Percentiles rank a stretch among this genome's conserved stretches.
Conservation (phyloP, 2,329 filamentous ascomycete genomes). For the Aspergillus aculeatus region DNA sequence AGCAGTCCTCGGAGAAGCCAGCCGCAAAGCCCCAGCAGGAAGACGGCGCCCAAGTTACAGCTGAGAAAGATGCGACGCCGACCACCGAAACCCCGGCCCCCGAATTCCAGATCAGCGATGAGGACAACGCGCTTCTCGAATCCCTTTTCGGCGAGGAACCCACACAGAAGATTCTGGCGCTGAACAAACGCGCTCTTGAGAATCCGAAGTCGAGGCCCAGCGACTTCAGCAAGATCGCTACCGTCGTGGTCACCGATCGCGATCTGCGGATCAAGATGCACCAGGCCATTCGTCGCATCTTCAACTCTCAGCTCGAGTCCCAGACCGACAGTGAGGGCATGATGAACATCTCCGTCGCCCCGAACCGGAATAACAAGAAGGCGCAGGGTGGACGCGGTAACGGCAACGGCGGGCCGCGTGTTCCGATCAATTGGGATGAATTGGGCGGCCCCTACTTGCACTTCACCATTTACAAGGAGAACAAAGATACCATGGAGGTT, state of each 20-base stretch:
- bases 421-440: constrained; percentile 61
- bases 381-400: constrained; percentile 32
- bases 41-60: constrained; percentile 11
- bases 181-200: constrained; percentile 56
- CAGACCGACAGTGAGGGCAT: constrained; percentile 69
- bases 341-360: constrained; percentile 56
- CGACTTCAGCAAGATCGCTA: constrained; percentile 55
- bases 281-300: constrained; percentile 70
- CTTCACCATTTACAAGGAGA: constrained; percentile 93
- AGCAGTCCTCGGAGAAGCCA: constrained; percentile 10
- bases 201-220: constrained; percentile 57
- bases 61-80: constrained; percentile 14
- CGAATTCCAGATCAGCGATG: constrained; percentile 40
- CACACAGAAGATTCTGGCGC: constrained; percentile 51
- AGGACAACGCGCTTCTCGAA: constrained; percentile 46
- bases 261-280: constrained; percentile 63
- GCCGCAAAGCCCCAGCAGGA: constrained; percentile 17
- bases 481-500: constrained; percentile 94
- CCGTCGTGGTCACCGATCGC: constrained; percentile 59
- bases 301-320: constrained; percentile 75
- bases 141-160: constrained; percentile 53
- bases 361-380: constrained; percentile 35
- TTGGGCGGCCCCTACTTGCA: constrained; percentile 79
- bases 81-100: constrained; percentile 15
- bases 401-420: constrained; percentile 25